Percentiles rank a stretch among this genome's conserved stretches.
Conservation (phyloP, 2,329 filamentous ascomycete species). For the Aspergillus calidoustus region DNA sequence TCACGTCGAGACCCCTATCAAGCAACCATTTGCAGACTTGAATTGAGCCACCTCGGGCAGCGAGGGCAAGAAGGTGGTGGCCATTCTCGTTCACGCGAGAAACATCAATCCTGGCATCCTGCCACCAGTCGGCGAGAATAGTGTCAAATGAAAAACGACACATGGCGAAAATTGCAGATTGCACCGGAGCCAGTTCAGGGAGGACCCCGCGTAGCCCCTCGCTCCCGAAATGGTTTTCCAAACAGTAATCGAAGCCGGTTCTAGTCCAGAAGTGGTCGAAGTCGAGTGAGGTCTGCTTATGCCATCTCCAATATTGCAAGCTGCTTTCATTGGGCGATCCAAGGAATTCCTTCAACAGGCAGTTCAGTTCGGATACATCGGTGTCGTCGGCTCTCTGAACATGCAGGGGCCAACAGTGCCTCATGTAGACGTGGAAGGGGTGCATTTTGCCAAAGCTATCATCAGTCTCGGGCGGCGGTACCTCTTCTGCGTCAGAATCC, state of each 20-base stretch:
- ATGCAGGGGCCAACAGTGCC: constrained; percentile 19
- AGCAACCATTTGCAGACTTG: constrained; percentile 16
- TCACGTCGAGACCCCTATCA: constrained; percentile 1
- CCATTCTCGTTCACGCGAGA: constrained; percentile 1
- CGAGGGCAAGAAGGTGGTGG: constrained; percentile 15
- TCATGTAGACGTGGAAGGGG: constrained; percentile 19
- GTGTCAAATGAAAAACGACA: constrained; percentile 15
- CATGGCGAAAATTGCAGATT: constrained; percentile 17
- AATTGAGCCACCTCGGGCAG: constrained; percentile 7
- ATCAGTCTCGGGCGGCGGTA: not conserved
- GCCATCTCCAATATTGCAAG: constrained; percentile 17
- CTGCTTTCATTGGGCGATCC: constrained; percentile 16
- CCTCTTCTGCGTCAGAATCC: not conserved
- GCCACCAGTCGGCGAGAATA: constrained; percentile 20
- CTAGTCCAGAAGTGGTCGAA: not conserved
- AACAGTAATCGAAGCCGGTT: not conserved
- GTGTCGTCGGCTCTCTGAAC: constrained; percentile 3
- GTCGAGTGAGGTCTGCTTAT: not conserved
- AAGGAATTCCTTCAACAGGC: constrained; percentile 20
- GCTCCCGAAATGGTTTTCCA: not conserved
- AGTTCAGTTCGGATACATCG: not conserved
- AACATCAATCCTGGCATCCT: constrained; percentile 6
- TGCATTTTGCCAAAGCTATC: constrained; percentile 8
- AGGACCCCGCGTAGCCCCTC: not conserved
- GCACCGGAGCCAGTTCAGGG: constrained; percentile 11